Base-by-base conservation (phyloP, 1,284 basidiomycete genomes). In the Sutorius eximius region DNA sequence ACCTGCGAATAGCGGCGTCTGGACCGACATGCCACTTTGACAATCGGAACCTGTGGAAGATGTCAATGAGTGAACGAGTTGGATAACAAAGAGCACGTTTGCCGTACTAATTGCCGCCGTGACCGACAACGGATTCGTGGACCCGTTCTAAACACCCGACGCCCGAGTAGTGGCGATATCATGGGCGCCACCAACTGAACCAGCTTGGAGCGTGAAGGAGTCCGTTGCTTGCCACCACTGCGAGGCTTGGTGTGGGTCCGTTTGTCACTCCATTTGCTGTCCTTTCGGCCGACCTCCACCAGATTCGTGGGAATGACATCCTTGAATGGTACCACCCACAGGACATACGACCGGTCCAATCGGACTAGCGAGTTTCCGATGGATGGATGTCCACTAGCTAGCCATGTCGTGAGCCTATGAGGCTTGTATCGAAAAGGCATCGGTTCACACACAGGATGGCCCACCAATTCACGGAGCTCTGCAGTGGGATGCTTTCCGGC, bases 381-480 rank as follows among this genome's bases (percentile, higher is more conserved):
- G 32, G 27, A 51, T 7, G 33, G 16, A 5, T 11, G 6, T 33
- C 50, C 27, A 34, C 20, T 8, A 22, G 13, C 29, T n/a, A 18
- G 20, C 30, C 43, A 9, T 33, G 13, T 20, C 44, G 2, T 33
- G 12, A 18, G 27, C 30, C 24, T 29, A 6, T 18, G 32, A 32
- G 5, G 5, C 20, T 27, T 18, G 20, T 18, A 45, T 46, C n/a
- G 3, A 22, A 54, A 24, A 32, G 42, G 12, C 30, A 29, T 57
- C 29, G 18, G 18, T 30, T 51, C 13, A 4, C 29, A 33, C 24
- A 58, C 53, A 53, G 55, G 48, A 54, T 41, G 55, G 47, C 24
- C 5, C 16, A 5, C 12, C 8, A 3, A 38, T 29, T 12, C 33
- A 37, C 15, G 46, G 29, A 56, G 15, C 44, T 20, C 20, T n/a